Evolutionary conservation across 129 eudicot genomes (phyloP).

Genomic region (Artemisia argyi): DNA sequence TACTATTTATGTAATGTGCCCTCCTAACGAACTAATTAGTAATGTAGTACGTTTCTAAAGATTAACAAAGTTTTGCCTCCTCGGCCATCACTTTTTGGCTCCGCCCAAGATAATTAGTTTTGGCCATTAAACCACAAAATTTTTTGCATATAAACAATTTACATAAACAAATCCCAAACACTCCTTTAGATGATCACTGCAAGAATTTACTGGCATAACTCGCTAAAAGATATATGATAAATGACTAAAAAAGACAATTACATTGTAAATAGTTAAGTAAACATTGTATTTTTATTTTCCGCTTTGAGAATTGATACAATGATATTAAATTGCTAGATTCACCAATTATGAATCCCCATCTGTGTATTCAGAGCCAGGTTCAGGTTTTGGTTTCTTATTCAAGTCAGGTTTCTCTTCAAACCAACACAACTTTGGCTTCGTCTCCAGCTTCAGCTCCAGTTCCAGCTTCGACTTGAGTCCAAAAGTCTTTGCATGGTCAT

Average conservation of each 20-base stretch:
- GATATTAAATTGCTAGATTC: constrained; percentile 13
- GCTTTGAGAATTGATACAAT: not conserved
- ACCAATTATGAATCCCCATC: constrained; percentile 44
- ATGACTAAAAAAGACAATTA: constrained; percentile 2
- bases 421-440: constrained; percentile 35
- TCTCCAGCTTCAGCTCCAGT: too few species aligned
- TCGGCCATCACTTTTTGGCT: too few species aligned
- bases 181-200: not conserved
- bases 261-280: not conserved
- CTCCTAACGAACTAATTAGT: too few species aligned
- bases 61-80: too few species aligned
- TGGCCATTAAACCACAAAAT: too few species aligned
- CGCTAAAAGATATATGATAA: too few species aligned
- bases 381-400: constrained; percentile 80
- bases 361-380: constrained; percentile 37
- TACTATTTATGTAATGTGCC: too few species aligned
- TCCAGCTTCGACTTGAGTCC: constrained; percentile 25
- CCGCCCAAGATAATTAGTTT: too few species aligned
- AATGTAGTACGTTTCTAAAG: too few species aligned
- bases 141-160: too few species aligned
- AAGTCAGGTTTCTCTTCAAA: constrained; percentile 70
- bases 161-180: not conserved
- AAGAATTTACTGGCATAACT: too few species aligned
- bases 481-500: not conserved
- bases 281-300: too few species aligned